Evolutionary conservation across 2,329 filamentous ascomycete genomes (phyloP), one percentile per base, ranked within the genome.

Genomic region (Arthrocladium fulminans): DNA sequence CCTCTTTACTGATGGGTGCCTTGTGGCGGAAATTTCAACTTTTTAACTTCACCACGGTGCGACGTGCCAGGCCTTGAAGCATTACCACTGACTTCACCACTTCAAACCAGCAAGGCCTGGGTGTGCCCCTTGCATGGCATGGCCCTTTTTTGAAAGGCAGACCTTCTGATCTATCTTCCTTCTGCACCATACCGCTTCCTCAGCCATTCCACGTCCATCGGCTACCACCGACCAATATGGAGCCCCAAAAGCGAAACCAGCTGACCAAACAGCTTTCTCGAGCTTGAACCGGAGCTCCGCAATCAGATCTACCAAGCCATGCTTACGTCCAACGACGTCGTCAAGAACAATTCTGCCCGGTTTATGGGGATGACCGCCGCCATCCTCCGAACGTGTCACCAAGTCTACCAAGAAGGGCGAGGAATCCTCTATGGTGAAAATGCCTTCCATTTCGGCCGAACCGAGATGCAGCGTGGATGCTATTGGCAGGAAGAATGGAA

Each of bases 391-490:
- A 71, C 68, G 3, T 74, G 71, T 59, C 66, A 61, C 35, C 60
- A 68, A 29, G 63, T 75, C 19, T 60, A 66, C 42, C 58, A 66
- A 25, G 73, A 75, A 62, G 73, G 63, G 19, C 65, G 69, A 35
- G 67, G 61, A 24, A 64, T 76, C 30, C 61, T 76, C 0, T 76
- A 76, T 52, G 65, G 69, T n/a, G 67, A 73, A 52, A 75, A 75
- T 53, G 61, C 58, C 2, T 76, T 75, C 59, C 52, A 61, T 32
- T 71, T 76, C 51, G 34, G 66, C 67, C 30, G 66, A 63, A 47
- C 54, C 52, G 39, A 52, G 53, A n/a, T 63, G 57, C 2, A 29
- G 37, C 66, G 70, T 35, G 64, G 55, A 49, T 63, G 54, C 29
- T 73, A 66, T 62, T 73, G 66, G 61, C 63, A 64, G 29, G 53